Base-by-base conservation (phyloP, 768 basidiomycete genomes). In the Mycena filopes region DNA sequence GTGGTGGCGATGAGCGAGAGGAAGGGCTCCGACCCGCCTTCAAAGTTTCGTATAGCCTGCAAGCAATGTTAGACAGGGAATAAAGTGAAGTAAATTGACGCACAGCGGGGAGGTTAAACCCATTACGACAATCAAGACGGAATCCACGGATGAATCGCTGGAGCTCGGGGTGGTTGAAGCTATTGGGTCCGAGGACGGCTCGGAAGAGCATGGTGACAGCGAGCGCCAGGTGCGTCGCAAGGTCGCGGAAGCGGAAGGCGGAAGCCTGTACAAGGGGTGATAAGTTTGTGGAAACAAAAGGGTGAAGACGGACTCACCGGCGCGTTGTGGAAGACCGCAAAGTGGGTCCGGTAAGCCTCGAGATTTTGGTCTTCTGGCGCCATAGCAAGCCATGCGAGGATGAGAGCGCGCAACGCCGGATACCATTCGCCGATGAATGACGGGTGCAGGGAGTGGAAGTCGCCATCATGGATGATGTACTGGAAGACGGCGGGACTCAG, bases 371-470 rank as follows among this genome's bases (percentile, higher is more conserved):
- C 40, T 6, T 53, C 15, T 0, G 49, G 48, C 10, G 28, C 49
- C 10, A 33, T 13, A 2, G 18, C 58, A 10, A 60, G n/a, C 12
- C 41, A 21, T 4, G 42, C 20, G 26, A 43, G 38, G 2, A 60
- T 9, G 13, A 23, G 31, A 0, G 18, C 11, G 5, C 58, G 25
- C 3, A 50, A 31, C 18, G 29, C 18, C 8, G 58, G 48, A 15
- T 50, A 49, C 58, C 58, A 60, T 26, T 61, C 50, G 3, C 60
- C 60, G 0, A 54, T 6, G 23, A 62, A 62, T 0, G 51, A 0
- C 3, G 31, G 53, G 20, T 29, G 46, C 3, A 62, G 45, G 0
- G 60, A 25, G 10, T 54, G 25, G n/a, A 62, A 28, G 21, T 62
- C 55, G 1, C 33, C 43, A 2, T 15, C 45, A 40, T 61, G 50